These are phyloP conservation scores for Phaeotremella fagi DNA, from an alignment of 768 basidiomycete species.

Conservation along the genomic window DNA sequence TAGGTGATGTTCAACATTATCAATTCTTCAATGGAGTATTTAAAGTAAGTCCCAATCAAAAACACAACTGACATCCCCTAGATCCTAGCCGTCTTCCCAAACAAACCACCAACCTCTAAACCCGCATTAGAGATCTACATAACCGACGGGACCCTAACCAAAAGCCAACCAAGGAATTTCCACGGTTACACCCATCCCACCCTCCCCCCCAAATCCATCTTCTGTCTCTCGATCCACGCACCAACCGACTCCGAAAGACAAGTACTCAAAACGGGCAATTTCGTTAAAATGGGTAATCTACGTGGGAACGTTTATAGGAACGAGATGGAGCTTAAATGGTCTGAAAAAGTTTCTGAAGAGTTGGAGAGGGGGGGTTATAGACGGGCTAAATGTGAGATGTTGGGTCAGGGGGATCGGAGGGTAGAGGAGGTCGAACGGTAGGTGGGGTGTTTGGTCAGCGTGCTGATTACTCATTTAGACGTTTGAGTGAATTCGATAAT, in stretches of 20 bases:
- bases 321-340: conserved; percentile 28
- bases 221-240: conserved; percentile 19
- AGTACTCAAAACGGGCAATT: conserved; percentile 14
- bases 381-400: background rate
- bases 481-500: conserved; percentile 15
- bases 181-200: conserved; percentile 14
- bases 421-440: conserved; percentile 26
- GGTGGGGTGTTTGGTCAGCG: background rate
- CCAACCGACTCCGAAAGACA: conserved; percentile 6
- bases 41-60: conserved; percentile 22
- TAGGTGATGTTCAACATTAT: conserved; percentile 6
- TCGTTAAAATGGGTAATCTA: conserved; percentile 22
- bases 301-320: conserved; percentile 21
- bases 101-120: background rate
- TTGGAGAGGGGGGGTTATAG: conserved; percentile 19
- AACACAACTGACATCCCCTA: background rate
- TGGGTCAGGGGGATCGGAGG: conserved; percentile 15
- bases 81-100: conserved; percentile 29
- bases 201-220: conserved; percentile 19
- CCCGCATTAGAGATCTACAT: conserved; percentile 29
- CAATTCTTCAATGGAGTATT: conserved; percentile 21
- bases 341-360: conserved; percentile 20
- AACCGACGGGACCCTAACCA: conserved; percentile 28
- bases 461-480: conserved; percentile 8
- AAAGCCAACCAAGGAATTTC: conserved; percentile 12